Percentiles rank a stretch among this genome's conserved stretches.
Evolutionary conservation across 106 monocot species (phyloP).

Genomic region (Dioscorea alata): DNA sequence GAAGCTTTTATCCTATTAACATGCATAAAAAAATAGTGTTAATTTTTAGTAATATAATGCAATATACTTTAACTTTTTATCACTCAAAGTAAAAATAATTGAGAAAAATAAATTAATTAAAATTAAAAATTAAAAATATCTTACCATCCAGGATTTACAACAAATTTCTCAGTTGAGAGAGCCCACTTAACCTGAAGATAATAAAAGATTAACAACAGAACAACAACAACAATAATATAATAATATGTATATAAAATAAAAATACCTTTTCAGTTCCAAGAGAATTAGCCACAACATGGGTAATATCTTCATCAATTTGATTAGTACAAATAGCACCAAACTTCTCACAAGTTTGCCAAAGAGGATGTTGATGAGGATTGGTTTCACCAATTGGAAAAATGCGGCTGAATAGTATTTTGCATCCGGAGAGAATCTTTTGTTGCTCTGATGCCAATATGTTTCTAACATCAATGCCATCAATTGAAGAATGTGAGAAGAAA

Average conservation of each 20-base stretch:
- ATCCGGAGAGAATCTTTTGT: slow-evolving; percentile 68
- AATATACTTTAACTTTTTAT: too few relatives aligned
- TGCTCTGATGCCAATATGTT: slow-evolving; percentile 85
- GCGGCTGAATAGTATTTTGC: slow-evolving; percentile 83
- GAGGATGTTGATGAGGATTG: slow-evolving; percentile 79
- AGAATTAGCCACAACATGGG: slow-evolving; percentile 93
- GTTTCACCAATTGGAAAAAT: slow-evolving; percentile 82
- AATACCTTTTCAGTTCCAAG: slow-evolving; percentile 90
- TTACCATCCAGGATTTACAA: slow-evolving; percentile 93
- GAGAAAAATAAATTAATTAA: too few relatives aligned
- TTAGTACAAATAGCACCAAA: slow-evolving; percentile 92
- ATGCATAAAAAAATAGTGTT: neutral
- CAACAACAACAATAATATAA: neutral
- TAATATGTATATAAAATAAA: neutral
- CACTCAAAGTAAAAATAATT: too few relatives aligned
- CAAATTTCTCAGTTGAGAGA: slow-evolving; percentile 68
- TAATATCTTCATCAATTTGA: slow-evolving; percentile 83
- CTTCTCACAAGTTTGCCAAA: slow-evolving; percentile 95
- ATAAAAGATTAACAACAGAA: neutral
- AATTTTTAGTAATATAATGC: too few relatives aligned
- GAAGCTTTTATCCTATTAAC: slow-evolving; percentile 90
- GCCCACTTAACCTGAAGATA: slow-evolving; percentile 86
- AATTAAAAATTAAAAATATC: slow-evolving; percentile 16
- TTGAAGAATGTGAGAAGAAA: slow-evolving; percentile 62
- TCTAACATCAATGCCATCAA: slow-evolving; percentile 76